These are phyloP conservation scores for Termitomyces sp. DNA, from an alignment of 768 basidiomycete genomes.

Conservation along the genomic window DNA sequence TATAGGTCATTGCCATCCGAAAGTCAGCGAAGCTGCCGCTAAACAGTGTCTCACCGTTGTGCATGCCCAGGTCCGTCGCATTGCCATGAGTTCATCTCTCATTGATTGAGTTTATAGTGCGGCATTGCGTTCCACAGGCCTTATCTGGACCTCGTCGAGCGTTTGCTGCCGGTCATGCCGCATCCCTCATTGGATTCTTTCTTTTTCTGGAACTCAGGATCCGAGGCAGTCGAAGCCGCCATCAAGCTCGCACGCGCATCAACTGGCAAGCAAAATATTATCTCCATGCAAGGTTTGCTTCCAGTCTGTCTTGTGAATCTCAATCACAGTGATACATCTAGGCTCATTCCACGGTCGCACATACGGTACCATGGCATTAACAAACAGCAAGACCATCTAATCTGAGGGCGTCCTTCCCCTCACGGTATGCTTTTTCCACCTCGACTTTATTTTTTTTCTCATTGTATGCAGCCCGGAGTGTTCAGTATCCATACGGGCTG, in stretches of 20 bases:
- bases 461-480: slow-evolving; percentile 62
- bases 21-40: too few species aligned
- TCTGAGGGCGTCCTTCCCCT: slow-evolving; percentile 71
- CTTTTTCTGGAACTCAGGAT: slow-evolving; percentile 97
- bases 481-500: slow-evolving; percentile 59
- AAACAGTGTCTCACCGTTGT: too few species aligned
- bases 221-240: slow-evolving; percentile 92
- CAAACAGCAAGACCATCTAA: slow-evolving; percentile 92
- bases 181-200: slow-evolving; percentile 88
- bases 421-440: too few species aligned
- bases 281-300: too few species aligned
- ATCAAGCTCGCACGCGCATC: too few species aligned
- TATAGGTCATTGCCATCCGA: too few species aligned
- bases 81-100: too few species aligned
- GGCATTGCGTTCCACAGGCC: too few species aligned
- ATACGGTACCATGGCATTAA: too few species aligned
- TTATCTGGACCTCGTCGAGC: slow-evolving; percentile 82
- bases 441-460: neutral
- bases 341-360: slow-evolving; percentile 91
- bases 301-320: neutral
- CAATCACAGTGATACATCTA: slow-evolving; percentile 13
- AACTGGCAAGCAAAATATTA: too few species aligned
- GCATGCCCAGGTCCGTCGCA: too few species aligned
- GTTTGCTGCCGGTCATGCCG: slow-evolving; percentile 85
- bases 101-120: too few species aligned